Conservation (phyloP, 208 protist genomes). For the Crithidia sp. region DNA sequence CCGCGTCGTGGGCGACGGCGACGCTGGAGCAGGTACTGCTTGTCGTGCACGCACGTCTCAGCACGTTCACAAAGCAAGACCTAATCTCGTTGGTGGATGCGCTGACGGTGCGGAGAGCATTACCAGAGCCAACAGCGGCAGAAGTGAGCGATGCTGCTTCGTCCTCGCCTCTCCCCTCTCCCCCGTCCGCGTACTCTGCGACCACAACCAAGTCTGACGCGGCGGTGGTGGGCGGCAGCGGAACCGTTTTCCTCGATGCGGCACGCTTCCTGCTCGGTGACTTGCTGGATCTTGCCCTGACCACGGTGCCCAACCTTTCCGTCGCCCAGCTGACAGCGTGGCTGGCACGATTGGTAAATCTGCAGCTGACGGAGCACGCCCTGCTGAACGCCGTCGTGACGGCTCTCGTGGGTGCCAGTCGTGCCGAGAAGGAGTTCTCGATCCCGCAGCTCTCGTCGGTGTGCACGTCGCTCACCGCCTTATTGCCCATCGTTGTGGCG, state of each 20-base stretch:
- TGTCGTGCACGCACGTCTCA: conserved; percentile 45
- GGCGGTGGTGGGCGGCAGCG: background rate
- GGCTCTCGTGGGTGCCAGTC: conserved; percentile 7
- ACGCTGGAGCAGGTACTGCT: conserved; percentile 29
- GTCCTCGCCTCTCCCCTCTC: background rate
- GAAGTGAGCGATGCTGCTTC: background rate
- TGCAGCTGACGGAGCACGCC: conserved; percentile 38
- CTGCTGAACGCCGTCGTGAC: conserved; percentile 37
- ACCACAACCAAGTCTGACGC: background rate
- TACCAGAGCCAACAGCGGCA: background rate
- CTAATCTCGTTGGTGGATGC: conserved; percentile 58
- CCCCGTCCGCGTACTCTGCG: background rate
- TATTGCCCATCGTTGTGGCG: background rate
- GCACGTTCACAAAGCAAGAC: conserved; percentile 54
- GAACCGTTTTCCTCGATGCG: conserved; percentile 7
- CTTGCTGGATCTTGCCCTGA: conserved; percentile 21
- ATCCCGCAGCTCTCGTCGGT: conserved; percentile 47
- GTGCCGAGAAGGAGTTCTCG: conserved; percentile 9
- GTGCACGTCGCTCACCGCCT: conserved; percentile 20
- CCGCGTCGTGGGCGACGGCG: conserved; percentile 20
- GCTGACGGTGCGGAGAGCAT: conserved; percentile 37
- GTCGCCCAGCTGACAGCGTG: conserved; percentile 59
- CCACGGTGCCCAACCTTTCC: conserved; percentile 34
- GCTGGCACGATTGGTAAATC: conserved; percentile 45
- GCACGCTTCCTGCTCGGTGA: conserved; percentile 25